These are phyloP conservation scores for Quercus parvula DNA, from an alignment of 306 rosid species.

Conservation along the genomic window DNA sequence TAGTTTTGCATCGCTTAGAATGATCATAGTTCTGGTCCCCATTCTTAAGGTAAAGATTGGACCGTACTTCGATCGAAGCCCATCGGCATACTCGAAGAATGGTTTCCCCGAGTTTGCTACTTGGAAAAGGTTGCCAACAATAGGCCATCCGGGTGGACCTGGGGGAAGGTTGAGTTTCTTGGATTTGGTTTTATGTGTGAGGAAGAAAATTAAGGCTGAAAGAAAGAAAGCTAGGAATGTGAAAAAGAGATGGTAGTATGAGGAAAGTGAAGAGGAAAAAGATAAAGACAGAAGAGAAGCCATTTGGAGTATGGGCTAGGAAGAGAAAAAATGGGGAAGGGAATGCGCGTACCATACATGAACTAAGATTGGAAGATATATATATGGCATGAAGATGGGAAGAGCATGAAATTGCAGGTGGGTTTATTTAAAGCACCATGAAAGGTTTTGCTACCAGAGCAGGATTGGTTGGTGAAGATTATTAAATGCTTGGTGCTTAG, in stretches of 20 bases:
- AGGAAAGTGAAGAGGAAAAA: constrained; percentile 25
- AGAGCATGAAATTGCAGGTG: constrained; percentile 73
- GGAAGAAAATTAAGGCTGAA: constrained; percentile 46
- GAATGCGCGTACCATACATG: not conserved
- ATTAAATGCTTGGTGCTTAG: not conserved
- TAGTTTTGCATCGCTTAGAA: constrained; percentile 55
- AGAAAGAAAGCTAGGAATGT: constrained; percentile 48
- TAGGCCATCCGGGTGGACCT: constrained; percentile 94
- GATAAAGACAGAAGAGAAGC: constrained; percentile 11
- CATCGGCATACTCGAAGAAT: constrained; percentile 57
- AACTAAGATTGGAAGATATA: constrained; percentile 1
- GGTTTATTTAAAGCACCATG: constrained; percentile 36
- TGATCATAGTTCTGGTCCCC: constrained; percentile 75
- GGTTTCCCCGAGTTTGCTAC: constrained; percentile 65
- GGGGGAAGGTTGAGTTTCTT: constrained; percentile 62
- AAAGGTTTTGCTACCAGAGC: not conserved
- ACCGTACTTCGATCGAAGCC: constrained; percentile 40
- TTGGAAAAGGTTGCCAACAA: constrained; percentile 89
- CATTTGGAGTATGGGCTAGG: constrained; percentile 26
- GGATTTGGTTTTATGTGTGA: constrained; percentile 42
- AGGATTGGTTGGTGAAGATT: constrained; percentile 20
- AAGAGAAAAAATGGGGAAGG: not conserved
- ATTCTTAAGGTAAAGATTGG: constrained; percentile 77
- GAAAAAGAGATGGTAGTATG: constrained; percentile 47
- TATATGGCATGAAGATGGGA: constrained; percentile 36